Percentiles rank a stretch among this genome's conserved stretches.
These are phyloP conservation scores for Lagenaria siceraria DNA, from an alignment of 306 rosid species.

Conservation along the genomic window DNA sequence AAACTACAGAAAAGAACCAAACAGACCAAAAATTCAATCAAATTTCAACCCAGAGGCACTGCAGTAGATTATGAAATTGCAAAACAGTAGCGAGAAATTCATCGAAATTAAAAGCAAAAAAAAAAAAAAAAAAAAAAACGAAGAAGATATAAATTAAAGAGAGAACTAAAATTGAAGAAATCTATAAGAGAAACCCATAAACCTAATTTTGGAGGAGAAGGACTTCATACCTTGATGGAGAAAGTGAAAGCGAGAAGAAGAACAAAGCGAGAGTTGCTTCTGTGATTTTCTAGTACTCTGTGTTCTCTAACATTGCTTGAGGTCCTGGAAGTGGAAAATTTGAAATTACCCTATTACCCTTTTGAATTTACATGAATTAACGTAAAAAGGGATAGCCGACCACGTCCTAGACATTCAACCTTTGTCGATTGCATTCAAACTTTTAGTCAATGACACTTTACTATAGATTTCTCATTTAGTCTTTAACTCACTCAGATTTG, in stretches of 20 bases:
- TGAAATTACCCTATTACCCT: conserved; percentile 1
- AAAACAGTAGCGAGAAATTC: not conserved
- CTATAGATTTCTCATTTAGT: too few relatives aligned
- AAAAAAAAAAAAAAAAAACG: not conserved
- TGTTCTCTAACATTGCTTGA: not conserved
- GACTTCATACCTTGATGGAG: not conserved
- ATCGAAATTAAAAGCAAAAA: not conserved
- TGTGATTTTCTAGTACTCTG: not conserved
- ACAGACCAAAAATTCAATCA: not conserved
- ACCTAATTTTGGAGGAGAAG: not conserved
- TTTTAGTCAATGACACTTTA: too few relatives aligned
- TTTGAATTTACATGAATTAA: not conserved
- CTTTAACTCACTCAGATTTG: too few relatives aligned
- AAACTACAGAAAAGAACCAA: not conserved
- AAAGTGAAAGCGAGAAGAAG: not conserved
- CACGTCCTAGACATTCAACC: too few relatives aligned
- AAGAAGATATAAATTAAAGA: not conserved
- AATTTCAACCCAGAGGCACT: not conserved
- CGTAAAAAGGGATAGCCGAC: not conserved
- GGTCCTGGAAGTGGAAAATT: not conserved
- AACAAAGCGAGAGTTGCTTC: not conserved
- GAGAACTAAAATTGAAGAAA: not conserved
- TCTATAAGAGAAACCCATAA: not conserved
- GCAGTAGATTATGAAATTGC: not conserved
- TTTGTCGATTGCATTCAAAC: too few relatives aligned